phyloP scores from a whole-genome alignment of 1,284 basidiomycete species.

The Austroboletus niveus region DNA sequence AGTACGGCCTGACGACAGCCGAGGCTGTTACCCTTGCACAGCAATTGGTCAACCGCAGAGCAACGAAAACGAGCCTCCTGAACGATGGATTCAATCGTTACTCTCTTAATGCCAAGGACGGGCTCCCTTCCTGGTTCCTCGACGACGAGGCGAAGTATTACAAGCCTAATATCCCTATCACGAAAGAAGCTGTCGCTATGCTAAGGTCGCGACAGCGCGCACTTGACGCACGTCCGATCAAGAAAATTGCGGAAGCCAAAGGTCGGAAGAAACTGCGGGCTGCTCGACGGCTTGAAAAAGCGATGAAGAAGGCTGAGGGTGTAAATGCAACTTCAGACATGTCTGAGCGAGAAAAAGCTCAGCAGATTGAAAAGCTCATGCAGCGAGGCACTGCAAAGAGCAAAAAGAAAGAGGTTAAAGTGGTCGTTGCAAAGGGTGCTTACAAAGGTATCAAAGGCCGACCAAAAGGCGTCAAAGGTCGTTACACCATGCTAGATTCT shows the following conservation, averaged over 20 bases:
- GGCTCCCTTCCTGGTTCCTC: conserved; percentile 93
- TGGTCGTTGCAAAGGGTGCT: conserved; percentile 91
- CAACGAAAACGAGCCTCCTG: conserved; percentile 85
- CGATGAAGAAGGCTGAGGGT: conserved; percentile 95
- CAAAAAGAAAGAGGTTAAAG: conserved; percentile 81
- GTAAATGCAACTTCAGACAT: conserved; percentile 89
- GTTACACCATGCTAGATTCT: conserved; percentile 90
- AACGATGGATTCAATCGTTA: conserved; percentile 97
- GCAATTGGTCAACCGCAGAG: conserved; percentile 89
- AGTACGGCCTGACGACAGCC: conserved; percentile 83
- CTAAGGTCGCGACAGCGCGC: conserved; percentile 91
- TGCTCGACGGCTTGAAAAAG: conserved; percentile 83
- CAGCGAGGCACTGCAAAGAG: conserved; percentile 69
- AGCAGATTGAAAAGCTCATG: conserved; percentile 91
- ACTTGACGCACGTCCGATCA: conserved; percentile 96
- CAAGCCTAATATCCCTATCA: conserved; percentile 93
- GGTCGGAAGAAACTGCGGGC: conserved; percentile 95
- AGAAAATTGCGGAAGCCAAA: conserved; percentile 99
- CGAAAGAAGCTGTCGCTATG: conserved; percentile 90
- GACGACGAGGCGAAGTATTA: conserved; percentile 95
- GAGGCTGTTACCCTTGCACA: conserved; percentile 94
- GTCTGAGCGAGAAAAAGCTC: conserved; percentile 92
- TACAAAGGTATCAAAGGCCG: conserved; percentile 91
- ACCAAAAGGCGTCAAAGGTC: conserved; percentile 94
- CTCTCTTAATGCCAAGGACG: conserved; percentile 89